Evolutionary conservation across 371 early-diverging fungal species (phyloP).

Genomic region (Paraphysoderma sedebokerense): DNA sequence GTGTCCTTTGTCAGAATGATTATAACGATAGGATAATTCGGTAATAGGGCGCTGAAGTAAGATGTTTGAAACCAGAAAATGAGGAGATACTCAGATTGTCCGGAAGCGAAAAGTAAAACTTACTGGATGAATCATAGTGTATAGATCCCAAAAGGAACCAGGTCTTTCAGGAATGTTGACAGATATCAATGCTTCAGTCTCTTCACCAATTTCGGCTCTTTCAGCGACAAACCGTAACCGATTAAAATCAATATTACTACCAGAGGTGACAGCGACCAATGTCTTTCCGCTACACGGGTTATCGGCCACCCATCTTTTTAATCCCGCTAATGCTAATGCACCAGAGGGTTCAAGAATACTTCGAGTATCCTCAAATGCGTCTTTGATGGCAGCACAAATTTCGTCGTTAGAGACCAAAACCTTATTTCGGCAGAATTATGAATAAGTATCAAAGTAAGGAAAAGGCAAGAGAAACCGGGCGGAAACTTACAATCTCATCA

Average conservation of each 20-base stretch:
- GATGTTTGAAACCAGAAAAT: conserved; percentile 54
- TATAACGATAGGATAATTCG: conserved; percentile 84
- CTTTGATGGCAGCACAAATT: conserved; percentile 95
- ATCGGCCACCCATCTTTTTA: conserved; percentile 51
- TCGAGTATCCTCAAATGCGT: conserved; percentile 90
- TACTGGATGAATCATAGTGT: too few species aligned
- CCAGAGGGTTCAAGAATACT: conserved; percentile 93
- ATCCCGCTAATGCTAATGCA: conserved; percentile 71
- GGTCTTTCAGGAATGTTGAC: conserved; percentile 79
- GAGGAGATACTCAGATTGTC: too few species aligned
- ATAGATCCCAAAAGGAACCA: conserved; percentile 17
- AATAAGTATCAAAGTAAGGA: too few species aligned
- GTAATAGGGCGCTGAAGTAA: conserved; percentile 73
- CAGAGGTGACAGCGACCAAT: conserved; percentile 65
- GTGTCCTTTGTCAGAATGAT: conserved; percentile 51
- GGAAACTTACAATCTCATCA: background rate
- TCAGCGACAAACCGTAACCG: conserved; percentile 89
- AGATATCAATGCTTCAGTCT: conserved; percentile 71
- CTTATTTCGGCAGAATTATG: too few species aligned
- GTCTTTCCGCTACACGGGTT: conserved; percentile 21
- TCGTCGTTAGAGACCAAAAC: conserved; percentile 86
- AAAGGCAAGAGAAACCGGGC: too few species aligned
- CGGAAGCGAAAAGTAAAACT: too few species aligned
- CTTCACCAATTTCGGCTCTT: conserved; percentile 80
- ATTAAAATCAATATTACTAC: conserved; percentile 97